Percentiles rank a stretch among this genome's conserved stretches.
Conservation (phyloP, 148 eudicot genomes). For the Silene conica region DNA sequence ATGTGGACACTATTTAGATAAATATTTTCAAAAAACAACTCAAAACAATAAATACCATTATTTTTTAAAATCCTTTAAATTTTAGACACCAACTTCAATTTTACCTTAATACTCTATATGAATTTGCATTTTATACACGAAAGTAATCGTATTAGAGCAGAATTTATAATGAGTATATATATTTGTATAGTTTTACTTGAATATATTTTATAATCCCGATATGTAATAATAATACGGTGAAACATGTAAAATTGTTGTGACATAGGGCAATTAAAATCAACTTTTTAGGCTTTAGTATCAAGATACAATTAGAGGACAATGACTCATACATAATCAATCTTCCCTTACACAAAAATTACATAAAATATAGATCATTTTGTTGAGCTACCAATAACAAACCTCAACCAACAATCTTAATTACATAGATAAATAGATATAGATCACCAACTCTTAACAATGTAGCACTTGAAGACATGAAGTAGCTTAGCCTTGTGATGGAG, state of each 20-base stretch:
- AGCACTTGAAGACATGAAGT: background rate
- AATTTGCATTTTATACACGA: too few species aligned
- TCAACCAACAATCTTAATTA: background rate
- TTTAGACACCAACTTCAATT: too few species aligned
- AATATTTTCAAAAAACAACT: too few species aligned
- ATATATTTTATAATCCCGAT: background rate
- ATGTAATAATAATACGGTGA: background rate
- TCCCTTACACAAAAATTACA: background rate
- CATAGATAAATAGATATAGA: background rate
- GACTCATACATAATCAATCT: background rate
- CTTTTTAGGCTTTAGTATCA: background rate
- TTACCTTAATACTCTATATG: too few species aligned
- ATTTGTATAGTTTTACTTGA: too few species aligned
- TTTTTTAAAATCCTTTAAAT: too few species aligned
- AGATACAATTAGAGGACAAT: background rate
- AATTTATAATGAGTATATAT: too few species aligned
- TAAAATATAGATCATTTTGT: slow-evolving; percentile 9
- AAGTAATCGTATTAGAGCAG: too few species aligned
- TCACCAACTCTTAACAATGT: background rate
- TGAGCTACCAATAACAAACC: slow-evolving; percentile 25
- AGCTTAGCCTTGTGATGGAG: slow-evolving; percentile 7
- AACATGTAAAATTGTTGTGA: background rate
- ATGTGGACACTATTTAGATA: too few species aligned
- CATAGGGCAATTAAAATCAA: background rate
- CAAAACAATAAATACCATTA: too few species aligned